phyloP scores from a whole-genome alignment of 306 rosid genomes.

The Gynostemma pentaphyllum region DNA sequence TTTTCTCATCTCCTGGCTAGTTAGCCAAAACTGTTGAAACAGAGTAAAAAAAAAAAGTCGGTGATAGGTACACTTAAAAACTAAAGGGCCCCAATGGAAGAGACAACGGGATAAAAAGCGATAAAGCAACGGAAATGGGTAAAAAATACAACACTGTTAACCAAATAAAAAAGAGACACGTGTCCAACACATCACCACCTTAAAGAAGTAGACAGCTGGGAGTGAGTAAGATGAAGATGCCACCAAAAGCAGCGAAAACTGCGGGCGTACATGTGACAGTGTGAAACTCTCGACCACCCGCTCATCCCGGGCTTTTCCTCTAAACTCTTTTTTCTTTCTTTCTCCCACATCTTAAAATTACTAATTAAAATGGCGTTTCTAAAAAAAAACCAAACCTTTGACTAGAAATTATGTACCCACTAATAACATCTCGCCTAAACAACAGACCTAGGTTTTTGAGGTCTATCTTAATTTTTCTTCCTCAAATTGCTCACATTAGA shows the following conservation, averaged over 20 bases:
- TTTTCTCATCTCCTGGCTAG: conserved; percentile 6
- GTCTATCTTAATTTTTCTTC: neutral
- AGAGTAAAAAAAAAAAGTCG: conserved; percentile 6
- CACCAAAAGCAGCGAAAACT: conserved; percentile 46
- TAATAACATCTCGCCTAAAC: neutral
- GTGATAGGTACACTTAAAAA: conserved; percentile 6
- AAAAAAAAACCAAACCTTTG: too few relatives aligned
- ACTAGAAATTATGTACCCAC: neutral
- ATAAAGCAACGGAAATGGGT: neutral
- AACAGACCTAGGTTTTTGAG: neutral
- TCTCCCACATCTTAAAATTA: neutral
- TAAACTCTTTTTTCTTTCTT: conserved; percentile 9
- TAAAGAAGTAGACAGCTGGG: conserved; percentile 9
- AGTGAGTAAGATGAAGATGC: conserved; percentile 13
- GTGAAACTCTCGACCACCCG: conserved; percentile 42
- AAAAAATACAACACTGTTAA: neutral
- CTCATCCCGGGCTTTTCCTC: conserved; percentile 30
- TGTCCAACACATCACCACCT: conserved; percentile 18
- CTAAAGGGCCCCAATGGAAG: neutral
- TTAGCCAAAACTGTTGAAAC: conserved; percentile 3
- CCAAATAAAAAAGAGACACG: conserved; percentile 21
- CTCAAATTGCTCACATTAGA: neutral
- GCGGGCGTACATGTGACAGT: conserved; percentile 78
- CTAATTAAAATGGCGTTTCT: too few relatives aligned
- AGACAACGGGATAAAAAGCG: neutral